Conservation (phyloP, 345 rosid genomes). For the Isatis tinctoria region DNA sequence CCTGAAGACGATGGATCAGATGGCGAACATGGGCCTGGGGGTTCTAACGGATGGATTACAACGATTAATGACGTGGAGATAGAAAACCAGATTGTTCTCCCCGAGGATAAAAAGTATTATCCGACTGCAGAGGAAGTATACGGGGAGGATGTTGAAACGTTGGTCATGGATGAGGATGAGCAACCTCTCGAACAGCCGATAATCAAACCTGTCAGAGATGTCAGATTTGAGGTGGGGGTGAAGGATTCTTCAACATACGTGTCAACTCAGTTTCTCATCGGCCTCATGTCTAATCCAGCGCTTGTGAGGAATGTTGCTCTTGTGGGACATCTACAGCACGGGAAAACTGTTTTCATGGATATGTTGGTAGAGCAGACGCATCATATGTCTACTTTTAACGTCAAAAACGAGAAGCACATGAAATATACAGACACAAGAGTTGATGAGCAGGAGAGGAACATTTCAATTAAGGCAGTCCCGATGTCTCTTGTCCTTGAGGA, state of each 20-base stretch:
- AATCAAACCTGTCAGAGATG: conserved; percentile 72
- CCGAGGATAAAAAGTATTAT: conserved; percentile 94
- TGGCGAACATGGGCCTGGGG: conserved; percentile 49
- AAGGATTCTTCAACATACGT: conserved; percentile 91
- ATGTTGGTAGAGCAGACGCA: conserved; percentile 99
- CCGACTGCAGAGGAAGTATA: conserved; percentile 99
- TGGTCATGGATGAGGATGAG: conserved; percentile 98
- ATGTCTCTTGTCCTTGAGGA: conserved; percentile 98
- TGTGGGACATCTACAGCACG: conserved; percentile 93
- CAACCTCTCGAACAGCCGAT: conserved; percentile 91
- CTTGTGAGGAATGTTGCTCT: conserved; percentile 94
- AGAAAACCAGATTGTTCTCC: conserved; percentile 93
- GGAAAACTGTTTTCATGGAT: conserved; percentile 93
- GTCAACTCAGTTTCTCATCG: conserved; percentile 87
- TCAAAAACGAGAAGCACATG: conserved; percentile 81
- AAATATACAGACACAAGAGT: conserved; percentile 90
- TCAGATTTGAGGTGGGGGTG: conserved; percentile 90
- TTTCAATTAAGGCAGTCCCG: conserved; percentile 90
- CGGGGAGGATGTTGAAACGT: conserved; percentile 88
- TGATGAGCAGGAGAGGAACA: conserved; percentile 95
- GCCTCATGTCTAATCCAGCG: conserved; percentile 87
- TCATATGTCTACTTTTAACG: conserved; percentile 79
- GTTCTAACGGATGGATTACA: conserved; percentile 80
- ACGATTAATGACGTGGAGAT: conserved; percentile 72
- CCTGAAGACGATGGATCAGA: conserved; percentile 58